Conservation (phyloP, 139 green algal species). For the Ulvella scutata region DNA sequence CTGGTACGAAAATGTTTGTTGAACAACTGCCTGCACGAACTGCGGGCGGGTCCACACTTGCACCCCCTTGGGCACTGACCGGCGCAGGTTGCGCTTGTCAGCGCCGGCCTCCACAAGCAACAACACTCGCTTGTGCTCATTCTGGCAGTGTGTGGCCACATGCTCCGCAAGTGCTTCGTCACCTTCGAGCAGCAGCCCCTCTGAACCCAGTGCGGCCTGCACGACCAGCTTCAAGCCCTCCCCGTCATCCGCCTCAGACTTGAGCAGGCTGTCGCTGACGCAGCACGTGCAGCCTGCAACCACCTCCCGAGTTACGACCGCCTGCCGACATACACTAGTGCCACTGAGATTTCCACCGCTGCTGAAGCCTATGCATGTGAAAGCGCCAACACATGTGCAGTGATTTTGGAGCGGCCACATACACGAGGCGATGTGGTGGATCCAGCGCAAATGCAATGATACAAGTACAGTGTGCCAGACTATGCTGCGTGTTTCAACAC, state of each 20-base stretch:
- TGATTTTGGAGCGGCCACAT: no score
- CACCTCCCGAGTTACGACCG: no score
- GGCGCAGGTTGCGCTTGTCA: neutral
- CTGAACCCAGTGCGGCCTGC: neutral
- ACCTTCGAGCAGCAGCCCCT: neutral
- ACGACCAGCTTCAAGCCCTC: neutral
- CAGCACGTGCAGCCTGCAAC: neutral
- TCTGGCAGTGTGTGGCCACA: neutral
- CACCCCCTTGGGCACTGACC: neutral
- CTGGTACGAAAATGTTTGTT: no score
- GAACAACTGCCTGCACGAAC: neutral
- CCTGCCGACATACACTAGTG: no score
- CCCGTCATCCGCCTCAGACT: neutral
- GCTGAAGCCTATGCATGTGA: no score
- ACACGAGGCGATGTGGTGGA: no score
- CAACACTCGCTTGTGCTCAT: neutral
- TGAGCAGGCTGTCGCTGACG: neutral
- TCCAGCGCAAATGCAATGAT: no score
- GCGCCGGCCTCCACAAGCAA: neutral
- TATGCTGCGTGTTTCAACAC: no score
- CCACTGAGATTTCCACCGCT: no score
- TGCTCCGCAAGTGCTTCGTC: neutral
- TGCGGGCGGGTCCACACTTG: neutral
- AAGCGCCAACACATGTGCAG: no score
- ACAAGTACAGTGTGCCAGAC: no score